Base-by-base conservation (phyloP, 805 yeast species). In the Sporopachydermia quercuum region DNA sequence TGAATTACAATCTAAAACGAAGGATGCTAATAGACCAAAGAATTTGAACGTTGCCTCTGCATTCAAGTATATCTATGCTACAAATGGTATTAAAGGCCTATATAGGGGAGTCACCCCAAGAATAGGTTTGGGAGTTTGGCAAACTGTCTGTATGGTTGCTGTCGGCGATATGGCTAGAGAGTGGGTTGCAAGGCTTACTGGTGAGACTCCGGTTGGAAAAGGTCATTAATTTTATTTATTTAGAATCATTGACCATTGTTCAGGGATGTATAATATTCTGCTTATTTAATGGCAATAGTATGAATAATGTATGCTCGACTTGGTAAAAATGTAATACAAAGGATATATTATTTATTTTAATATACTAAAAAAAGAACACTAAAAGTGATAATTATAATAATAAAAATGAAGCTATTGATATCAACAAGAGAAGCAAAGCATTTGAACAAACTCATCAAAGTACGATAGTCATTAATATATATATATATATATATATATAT, bases 61-160 rank as follows among this genome's bases (percentile, higher is more conserved):
- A 23, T 71, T 82, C 53, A 78, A 71, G 53, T 91, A 89, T 62
- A 84, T 91, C 50, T 86, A 86, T 62, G 51, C 68, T 38, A 73
- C 76, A 50, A 83, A 78, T 56, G 98, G 98, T 49, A 44, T 87
- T 43, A 76, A 74, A 62, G 98, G 98, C 43, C 71, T 91, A 46
- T 91, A 87, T 59, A 74, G 95, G 60, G 98, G 98, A 56, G 96
- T 87, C 36, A 76, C 97, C 13, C 97, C 98, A 50, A 81, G 98
- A 70, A 74, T 91, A 49, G 96, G 94, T 42, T 71, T 91, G 48
- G 94, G 97, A 53, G 79, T 89, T 46, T 91, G 97, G 96, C 98
- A 91, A 68, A 89, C 97, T 2, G 85, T 89, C 37, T 89, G 94
- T 60, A 89, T 89, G 97, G 97, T 89, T 43, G 96, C 95, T 8